phyloP scores from a whole-genome alignment of 805 yeast species.

The Metschnikowia aberdeeniae region DNA sequence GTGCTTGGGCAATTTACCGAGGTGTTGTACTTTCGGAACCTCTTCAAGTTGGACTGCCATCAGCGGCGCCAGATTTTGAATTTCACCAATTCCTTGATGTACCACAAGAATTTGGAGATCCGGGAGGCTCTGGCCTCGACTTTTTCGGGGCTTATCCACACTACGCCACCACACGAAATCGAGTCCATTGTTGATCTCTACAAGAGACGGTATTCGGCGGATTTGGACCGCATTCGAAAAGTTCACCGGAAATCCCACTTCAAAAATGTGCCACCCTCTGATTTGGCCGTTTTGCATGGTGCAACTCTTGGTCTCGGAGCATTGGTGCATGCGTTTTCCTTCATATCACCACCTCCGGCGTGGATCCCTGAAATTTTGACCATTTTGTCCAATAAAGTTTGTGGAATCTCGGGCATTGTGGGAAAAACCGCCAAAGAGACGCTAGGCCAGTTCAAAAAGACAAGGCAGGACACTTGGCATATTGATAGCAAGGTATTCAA shows the following conservation, averaged over 20 bases:
- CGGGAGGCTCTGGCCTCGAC: constrained; percentile 69
- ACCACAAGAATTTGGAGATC: constrained; percentile 66
- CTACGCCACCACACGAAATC: constrained; percentile 46
- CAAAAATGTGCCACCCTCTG: constrained; percentile 34
- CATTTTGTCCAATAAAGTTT: constrained; percentile 64
- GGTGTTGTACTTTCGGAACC: constrained; percentile 64
- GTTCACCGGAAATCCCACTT: constrained; percentile 38
- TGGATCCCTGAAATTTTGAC: constrained; percentile 82
- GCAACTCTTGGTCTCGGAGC: constrained; percentile 89
- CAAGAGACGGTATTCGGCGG: constrained; percentile 26
- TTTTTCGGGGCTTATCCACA: constrained; percentile 76
- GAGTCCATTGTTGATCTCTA: constrained; percentile 40
- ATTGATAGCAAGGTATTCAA: constrained; percentile 74
- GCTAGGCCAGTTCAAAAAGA: constrained; percentile 81
- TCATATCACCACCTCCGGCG: constrained; percentile 80
- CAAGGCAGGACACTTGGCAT: constrained; percentile 95
- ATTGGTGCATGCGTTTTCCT: constrained; percentile 83
- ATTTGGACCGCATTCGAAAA: constrained; percentile 39
- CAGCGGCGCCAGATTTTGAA: constrained; percentile 50
- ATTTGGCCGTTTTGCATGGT: constrained; percentile 61
- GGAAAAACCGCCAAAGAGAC: constrained; percentile 82
- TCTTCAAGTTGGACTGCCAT: constrained; percentile 45
- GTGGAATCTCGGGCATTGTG: constrained; percentile 69
- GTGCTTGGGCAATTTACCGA: constrained; percentile 68
- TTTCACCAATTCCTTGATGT: constrained; percentile 50